Evolutionary conservation across 225 moss, liverwort and hornwort genomes (phyloP), one percentile per base, ranked within the genome.

Genomic region (Marchantia paleacea): DNA sequence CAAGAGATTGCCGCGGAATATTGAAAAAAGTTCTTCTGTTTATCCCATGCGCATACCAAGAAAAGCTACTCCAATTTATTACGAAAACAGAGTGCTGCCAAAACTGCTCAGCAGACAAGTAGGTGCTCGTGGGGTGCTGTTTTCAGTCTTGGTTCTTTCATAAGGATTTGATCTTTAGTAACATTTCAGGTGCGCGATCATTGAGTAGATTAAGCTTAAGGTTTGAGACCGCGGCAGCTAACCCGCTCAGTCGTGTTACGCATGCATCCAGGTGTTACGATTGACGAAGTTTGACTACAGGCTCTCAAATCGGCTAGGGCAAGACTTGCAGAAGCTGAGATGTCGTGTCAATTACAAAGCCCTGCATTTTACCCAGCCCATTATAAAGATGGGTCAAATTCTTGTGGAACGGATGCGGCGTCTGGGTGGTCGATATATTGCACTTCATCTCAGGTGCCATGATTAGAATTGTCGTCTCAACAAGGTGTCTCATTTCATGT

Each of bases 281-380:
- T 89, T 99, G 51, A 91, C 99, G 13, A 95, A 99, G 81, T 99
- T 99, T 81, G 99, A 99, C 75, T 99, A 91, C 78, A 88, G 95
- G 85, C 95, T 99, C 83, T 89, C 99, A 82, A 99, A 95, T 71
- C 90, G 87, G 78, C 82, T 99, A 85, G 92, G 94, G 52, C 79
- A 81, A 62, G 94, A 94, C 22, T 86, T 90, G 83, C 99, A 99
- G 86, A 99, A 94, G 80, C 92, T 99, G 18, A 88, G 96, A 84
- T 96, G 96, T 78, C 94, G 94, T 71, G 85, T 90, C 10, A 96
- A 96, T 74, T 96, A 91, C 72, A 87, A 90, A 86, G 94, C 91
- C 49, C 81, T 96, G 22, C 89, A 83, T 55, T 99, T 95, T 48
- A 99, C 92, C 63, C 62, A 85, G 77, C 86, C 91, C 77, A 94